Evolutionary conservation across 805 yeast species (phyloP), one percentile per base, ranked within the genome.

Genomic region (Tetrapisispora taiwanensis): DNA sequence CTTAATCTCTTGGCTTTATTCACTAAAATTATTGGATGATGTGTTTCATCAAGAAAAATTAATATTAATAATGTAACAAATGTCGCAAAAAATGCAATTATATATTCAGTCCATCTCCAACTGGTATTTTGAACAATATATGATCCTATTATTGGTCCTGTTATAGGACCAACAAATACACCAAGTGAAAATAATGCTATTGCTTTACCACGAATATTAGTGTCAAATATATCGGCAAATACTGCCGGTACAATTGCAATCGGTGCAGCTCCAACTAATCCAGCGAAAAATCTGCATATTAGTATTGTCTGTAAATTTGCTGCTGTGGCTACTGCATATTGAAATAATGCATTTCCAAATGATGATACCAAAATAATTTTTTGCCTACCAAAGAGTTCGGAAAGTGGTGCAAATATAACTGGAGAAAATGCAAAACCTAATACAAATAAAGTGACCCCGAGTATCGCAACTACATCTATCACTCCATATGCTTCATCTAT

Each of bases 391-490:
- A 72, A 80, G 31, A 81, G 56, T 60, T 84, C 95, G n/a, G 90
- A 81, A 31, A 84, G 60, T 6, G 95, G 95, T 27, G 92, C 96
- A 86, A 92, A 89, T 30, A 86, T 55, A 41, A 89, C 70, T 7
- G 97, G 97, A 15, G 97, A 96, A 1, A 86, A 73, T 1, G 96
- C 97, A 64, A 89, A 90, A 9, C 97, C 97, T 38, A 87, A 63
- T 8, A 89, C 96, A 55, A 77, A 89, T 18, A 88, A 69, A 0
- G 96, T 79, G 4, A 87, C 74, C 45, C 86, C 84, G 39, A 90
- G 70, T 15, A 84, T 74, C 12, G 84, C 81, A 14, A 79, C 88
- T 7, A 78, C 83, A 9, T 57, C 51, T 31, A 84, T 81, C 36
- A 89, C 78, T 46, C 75, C 75, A 63, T 63, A 89, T 35, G 71